Evolutionary conservation across 2,329 filamentous ascomycete genomes (phyloP).

Genomic region (Fusarium sp.): DNA sequence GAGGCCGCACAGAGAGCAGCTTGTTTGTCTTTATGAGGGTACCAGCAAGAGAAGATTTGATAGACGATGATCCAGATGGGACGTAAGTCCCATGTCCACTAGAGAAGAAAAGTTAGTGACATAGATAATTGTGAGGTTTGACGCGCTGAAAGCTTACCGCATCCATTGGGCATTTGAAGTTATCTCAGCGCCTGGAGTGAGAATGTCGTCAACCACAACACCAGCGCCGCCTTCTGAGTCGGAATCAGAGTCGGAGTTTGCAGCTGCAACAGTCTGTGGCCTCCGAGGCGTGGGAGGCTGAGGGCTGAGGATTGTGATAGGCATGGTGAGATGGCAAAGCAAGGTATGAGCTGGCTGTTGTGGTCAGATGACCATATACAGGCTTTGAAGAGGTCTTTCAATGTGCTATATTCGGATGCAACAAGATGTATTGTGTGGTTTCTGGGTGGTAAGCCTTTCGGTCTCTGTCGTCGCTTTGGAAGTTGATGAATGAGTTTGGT

Average conservation of each 20-base stretch:
- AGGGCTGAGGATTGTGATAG: constrained; percentile 59
- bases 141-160: constrained; percentile 61
- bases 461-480: constrained; percentile 4
- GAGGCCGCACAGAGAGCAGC: constrained; percentile 87
- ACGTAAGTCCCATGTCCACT: constrained; percentile 95
- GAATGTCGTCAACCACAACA: constrained; percentile 64
- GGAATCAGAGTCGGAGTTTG: constrained; percentile 52
- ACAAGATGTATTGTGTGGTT: not conserved
- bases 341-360: not conserved
- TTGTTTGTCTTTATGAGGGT: constrained; percentile 95
- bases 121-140: not conserved
- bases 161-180: constrained; percentile 97
- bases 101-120: constrained; percentile 6
- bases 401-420: not conserved
- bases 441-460: not conserved
- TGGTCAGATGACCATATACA: not conserved
- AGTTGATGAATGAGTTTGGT: constrained; percentile 32
- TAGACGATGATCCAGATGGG: constrained; percentile 68
- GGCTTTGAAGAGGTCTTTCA: not conserved
- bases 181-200: constrained; percentile 89
- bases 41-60: constrained; percentile 90
- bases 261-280: constrained; percentile 24
- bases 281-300: constrained; percentile 44
- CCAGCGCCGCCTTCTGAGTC: constrained; percentile 58
- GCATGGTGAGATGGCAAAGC: constrained; percentile 48